Evolutionary conservation across 148 eudicot genomes (phyloP).

Genomic region (Camellia japonica): DNA sequence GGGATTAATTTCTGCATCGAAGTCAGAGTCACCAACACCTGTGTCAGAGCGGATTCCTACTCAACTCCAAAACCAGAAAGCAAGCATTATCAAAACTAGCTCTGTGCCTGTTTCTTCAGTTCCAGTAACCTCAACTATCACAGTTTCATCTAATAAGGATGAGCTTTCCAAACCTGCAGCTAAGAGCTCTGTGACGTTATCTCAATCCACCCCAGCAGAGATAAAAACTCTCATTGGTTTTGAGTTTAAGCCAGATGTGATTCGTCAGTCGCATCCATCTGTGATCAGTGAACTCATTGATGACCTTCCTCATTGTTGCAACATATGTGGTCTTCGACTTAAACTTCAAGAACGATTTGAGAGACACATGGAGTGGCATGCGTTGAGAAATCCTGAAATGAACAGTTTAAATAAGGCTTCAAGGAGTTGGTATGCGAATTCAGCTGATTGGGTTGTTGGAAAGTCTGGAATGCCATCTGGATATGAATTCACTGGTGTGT

Average conservation of each 20-base stretch:
- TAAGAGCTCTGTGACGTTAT: slow-evolving; percentile 25
- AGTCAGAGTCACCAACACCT: slow-evolving; percentile 40
- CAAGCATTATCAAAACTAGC: slow-evolving; percentile 24
- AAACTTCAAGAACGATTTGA: slow-evolving; percentile 60
- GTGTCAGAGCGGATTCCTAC: slow-evolving; percentile 16
- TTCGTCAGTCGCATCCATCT: slow-evolving; percentile 59
- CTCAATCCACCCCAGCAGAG: slow-evolving; percentile 28
- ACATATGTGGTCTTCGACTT: slow-evolving; percentile 66
- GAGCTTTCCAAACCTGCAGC: slow-evolving; percentile 29
- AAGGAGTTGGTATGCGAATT: slow-evolving; percentile 70
- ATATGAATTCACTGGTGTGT: slow-evolving; percentile 10
- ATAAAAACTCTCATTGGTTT: slow-evolving; percentile 61
- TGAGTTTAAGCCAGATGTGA: slow-evolving; percentile 69
- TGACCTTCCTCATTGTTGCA: slow-evolving; percentile 63
- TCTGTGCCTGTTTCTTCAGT: slow-evolving; percentile 24
- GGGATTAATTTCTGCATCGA: slow-evolving; percentile 78
- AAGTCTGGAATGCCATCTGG: slow-evolving; percentile 27
- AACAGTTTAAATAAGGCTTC: slow-evolving; percentile 30
- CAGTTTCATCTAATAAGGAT: slow-evolving; percentile 24
- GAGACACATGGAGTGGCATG: slow-evolving; percentile 91
- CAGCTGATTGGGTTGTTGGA: slow-evolving; percentile 62
- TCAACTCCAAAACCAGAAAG: slow-evolving; percentile 25
- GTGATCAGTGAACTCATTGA: slow-evolving; percentile 64
- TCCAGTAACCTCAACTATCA: slow-evolving; percentile 21
- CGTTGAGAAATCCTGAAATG: slow-evolving; percentile 37